phyloP scores from a whole-genome alignment of 306 rosid genomes.

The Rosa multiflora region DNA sequence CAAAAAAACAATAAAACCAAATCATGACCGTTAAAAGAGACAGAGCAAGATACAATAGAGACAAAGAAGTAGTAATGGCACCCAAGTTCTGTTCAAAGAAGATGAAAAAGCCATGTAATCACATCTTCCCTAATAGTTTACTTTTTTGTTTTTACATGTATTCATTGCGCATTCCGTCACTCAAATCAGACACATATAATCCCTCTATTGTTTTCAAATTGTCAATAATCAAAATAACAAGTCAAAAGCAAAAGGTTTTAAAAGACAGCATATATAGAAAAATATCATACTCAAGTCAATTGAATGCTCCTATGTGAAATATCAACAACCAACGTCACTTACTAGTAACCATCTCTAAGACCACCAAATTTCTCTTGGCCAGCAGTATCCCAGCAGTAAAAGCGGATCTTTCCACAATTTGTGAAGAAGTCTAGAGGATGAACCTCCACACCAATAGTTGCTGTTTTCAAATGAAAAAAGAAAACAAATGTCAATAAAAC shows the following conservation, averaged over 20 bases:
- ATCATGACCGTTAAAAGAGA: background rate
- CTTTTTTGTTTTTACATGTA: background rate
- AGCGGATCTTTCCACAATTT: slow-evolving; percentile 63
- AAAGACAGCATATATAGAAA: background rate
- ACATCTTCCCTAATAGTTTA: background rate
- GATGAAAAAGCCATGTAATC: background rate
- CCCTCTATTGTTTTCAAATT: background rate
- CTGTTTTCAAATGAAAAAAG: slow-evolving; percentile 28
- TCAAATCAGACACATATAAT: too few species aligned
- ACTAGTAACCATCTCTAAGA: slow-evolving; percentile 84
- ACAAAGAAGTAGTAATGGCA: too few species aligned
- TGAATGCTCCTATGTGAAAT: background rate
- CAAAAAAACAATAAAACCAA: background rate
- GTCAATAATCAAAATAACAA: background rate
- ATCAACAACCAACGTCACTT: slow-evolving; percentile 26
- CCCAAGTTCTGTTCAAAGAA: background rate
- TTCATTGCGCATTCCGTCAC: background rate
- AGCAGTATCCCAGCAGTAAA: slow-evolving; percentile 87
- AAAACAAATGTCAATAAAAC: background rate
- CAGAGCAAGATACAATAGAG: background rate
- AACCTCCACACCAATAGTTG: slow-evolving; percentile 83
- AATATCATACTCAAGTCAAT: background rate
- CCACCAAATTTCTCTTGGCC: slow-evolving; percentile 85
- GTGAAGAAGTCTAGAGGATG: slow-evolving; percentile 76
- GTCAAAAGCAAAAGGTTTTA: background rate